phyloP scores from a whole-genome alignment of 2,329 filamentous ascomycete species.

The Botrytis hyacinthi region DNA sequence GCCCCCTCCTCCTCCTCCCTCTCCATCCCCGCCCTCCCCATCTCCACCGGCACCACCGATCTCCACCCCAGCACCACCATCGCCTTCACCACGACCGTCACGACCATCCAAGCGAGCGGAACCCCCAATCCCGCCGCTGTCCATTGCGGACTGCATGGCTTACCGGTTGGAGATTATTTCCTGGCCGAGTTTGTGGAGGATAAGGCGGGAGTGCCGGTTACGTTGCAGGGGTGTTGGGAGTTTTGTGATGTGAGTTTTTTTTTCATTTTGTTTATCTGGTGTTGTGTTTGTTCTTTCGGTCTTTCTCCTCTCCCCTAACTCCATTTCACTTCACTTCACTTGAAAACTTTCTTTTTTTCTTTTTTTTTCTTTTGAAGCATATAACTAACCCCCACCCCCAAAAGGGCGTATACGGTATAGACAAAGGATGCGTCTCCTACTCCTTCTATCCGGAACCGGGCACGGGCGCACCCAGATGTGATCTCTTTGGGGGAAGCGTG shows the following conservation, averaged over 20 bases:
- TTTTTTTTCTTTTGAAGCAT: too few species aligned
- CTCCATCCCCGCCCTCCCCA: slow-evolving; percentile 37
- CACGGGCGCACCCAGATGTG: slow-evolving; percentile 29
- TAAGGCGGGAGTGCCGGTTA: slow-evolving; percentile 38
- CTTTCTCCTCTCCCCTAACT: too few species aligned
- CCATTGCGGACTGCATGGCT: slow-evolving; percentile 44
- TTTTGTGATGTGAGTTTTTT: slow-evolving; percentile 41
- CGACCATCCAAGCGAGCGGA: slow-evolving; percentile 36
- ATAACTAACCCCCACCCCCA: background rate
- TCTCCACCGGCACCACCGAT: slow-evolving; percentile 34
- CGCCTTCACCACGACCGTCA: slow-evolving; percentile 38
- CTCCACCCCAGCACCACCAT: slow-evolving; percentile 28
- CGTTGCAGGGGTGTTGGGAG: slow-evolving; percentile 44
- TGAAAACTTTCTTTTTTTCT: too few species aligned
- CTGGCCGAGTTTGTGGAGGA: slow-evolving; percentile 43
- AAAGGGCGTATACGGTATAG: slow-evolving; percentile 22
- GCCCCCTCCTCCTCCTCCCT: background rate
- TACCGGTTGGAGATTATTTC: slow-evolving; percentile 41
- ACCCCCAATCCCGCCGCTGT: slow-evolving; percentile 34
- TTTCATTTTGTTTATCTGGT: too few species aligned
- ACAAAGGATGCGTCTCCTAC: slow-evolving; percentile 28
- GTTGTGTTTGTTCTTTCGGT: too few species aligned
- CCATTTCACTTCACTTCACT: too few species aligned
- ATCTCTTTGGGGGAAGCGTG: slow-evolving; percentile 32
- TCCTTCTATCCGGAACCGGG: slow-evolving; percentile 28